Evolutionary conservation across 176 grass and related monocot genomes (phyloP), one percentile per base, ranked within the genome.

Genomic region (Phoenix roebelenii): DNA sequence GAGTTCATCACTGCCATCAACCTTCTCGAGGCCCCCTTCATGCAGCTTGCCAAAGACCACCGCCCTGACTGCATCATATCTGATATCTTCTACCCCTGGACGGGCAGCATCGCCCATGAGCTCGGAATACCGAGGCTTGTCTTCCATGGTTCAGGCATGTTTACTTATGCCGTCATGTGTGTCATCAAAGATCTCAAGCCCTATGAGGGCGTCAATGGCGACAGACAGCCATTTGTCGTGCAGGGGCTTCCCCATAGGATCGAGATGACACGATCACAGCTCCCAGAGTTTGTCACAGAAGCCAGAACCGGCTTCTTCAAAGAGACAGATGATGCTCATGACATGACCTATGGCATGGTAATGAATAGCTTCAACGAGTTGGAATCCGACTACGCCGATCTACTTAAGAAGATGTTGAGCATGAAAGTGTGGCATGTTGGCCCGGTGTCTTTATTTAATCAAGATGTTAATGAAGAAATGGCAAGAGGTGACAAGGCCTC

Each of bases 61-160:
- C 59, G 16, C 24, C 65, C 73, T 4, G 83, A 86, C 29, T 63
- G 64, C 18, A 68, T 80, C 19, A 68, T 91, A 5, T 16, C 68
- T 2, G 83, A 86, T 50, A 56, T 61, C 61, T 80, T 80, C 75
- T 91, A 64, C 76, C 2, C 32, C 3, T 91, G 82, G 78, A 56
- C 79, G 23, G 28, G 1, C 1, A 69, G 74, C 58, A 20, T 70
- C 3, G 57, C 82, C 2, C 59, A 61, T 23, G 75, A 70, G 35
- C 28, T 60, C 6, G 50, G 80, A 50, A 59, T 80, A 29, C 83
- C 83, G 10, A 63, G 72, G 29, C 28, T 91, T 3, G 65, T 35
- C 22, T 86, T 91, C 69, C 57, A 69, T 52, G 88, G 88, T 16
- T 74, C 7, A 56, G 77, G 79, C 5, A 3, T 20, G 24, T 25